These are phyloP conservation scores for Schizophyllum commune DNA, from an alignment of 1,284 basidiomycete species.

Conservation along the genomic window DNA sequence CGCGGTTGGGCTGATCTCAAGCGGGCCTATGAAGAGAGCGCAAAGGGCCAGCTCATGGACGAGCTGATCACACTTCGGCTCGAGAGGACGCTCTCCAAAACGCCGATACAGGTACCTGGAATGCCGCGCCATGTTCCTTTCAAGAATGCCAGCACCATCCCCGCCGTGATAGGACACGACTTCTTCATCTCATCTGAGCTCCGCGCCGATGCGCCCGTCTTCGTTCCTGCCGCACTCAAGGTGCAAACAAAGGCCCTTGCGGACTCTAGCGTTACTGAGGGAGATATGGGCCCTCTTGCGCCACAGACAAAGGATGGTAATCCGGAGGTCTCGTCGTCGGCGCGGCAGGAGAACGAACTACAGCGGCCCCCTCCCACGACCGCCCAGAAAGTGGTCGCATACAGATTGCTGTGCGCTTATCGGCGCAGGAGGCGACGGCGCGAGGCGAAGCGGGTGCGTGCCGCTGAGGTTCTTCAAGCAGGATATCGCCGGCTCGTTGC, in stretches of 20 bases:
- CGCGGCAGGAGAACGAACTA: constrained; percentile 10
- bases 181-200: background rate
- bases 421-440: constrained; percentile 21
- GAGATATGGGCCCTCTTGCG: background rate
- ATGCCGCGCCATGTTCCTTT: background rate
- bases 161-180: background rate
- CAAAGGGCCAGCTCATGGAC: constrained; percentile 1
- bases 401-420: constrained; percentile 22
- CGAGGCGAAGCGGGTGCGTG: constrained; percentile 21
- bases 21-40: background rate
- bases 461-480: constrained; percentile 9
- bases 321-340: background rate
- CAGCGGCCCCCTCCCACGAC: constrained; percentile 4
- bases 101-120: background rate
- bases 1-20: background rate
- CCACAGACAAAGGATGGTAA: background rate
- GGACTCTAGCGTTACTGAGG: background rate
- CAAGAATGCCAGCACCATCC: background rate
- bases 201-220: background rate
- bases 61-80: background rate
- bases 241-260: background rate
- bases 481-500: constrained; percentile 3
- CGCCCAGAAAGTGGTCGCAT: constrained; percentile 13
- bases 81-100: background rate
- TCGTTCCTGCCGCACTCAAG: background rate